These are phyloP conservation scores for Comarum palustre DNA, from an alignment of 306 rosid genomes.

Conservation along the genomic window DNA sequence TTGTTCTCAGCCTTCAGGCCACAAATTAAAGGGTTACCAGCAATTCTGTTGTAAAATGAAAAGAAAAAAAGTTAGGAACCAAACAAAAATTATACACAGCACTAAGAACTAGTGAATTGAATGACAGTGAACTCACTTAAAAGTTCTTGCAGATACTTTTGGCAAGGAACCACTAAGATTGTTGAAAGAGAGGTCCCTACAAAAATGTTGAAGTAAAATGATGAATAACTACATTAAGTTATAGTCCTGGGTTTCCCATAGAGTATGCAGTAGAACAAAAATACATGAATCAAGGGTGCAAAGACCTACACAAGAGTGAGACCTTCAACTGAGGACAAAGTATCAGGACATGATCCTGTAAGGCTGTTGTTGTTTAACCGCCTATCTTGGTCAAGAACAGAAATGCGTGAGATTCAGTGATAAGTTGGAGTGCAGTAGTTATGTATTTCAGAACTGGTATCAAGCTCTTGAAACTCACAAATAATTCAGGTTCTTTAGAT, in stretches of 20 bases:
- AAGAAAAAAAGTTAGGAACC: slow-evolving; percentile 7
- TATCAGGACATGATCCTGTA: slow-evolving; percentile 73
- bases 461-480: slow-evolving; percentile 57
- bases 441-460: not conserved
- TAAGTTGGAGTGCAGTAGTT: slow-evolving; percentile 12
- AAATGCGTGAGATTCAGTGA: slow-evolving; percentile 25
- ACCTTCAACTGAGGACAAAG: slow-evolving; percentile 70
- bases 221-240: slow-evolving; percentile 8
- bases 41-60: slow-evolving; percentile 49
- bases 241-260: not conserved
- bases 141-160: slow-evolving; percentile 82
- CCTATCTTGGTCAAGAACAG: slow-evolving; percentile 52
- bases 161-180: slow-evolving; percentile 89
- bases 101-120: slow-evolving; percentile 3
- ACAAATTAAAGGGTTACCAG: slow-evolving; percentile 86
- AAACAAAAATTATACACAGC: slow-evolving; percentile 15
- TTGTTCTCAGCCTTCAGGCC: slow-evolving; percentile 63
- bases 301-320: slow-evolving; percentile 84
- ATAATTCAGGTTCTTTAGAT: slow-evolving; percentile 74
- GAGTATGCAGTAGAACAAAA: not conserved
- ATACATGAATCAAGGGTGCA: slow-evolving; percentile 20
- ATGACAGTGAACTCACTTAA: slow-evolving; percentile 55
- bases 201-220: slow-evolving; percentile 24
- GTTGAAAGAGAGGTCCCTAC: slow-evolving; percentile 92
- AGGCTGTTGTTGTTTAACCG: slow-evolving; percentile 92